Base-by-base conservation (phyloP, 805 yeast genomes). In the Myxozyma neotropica region DNA sequence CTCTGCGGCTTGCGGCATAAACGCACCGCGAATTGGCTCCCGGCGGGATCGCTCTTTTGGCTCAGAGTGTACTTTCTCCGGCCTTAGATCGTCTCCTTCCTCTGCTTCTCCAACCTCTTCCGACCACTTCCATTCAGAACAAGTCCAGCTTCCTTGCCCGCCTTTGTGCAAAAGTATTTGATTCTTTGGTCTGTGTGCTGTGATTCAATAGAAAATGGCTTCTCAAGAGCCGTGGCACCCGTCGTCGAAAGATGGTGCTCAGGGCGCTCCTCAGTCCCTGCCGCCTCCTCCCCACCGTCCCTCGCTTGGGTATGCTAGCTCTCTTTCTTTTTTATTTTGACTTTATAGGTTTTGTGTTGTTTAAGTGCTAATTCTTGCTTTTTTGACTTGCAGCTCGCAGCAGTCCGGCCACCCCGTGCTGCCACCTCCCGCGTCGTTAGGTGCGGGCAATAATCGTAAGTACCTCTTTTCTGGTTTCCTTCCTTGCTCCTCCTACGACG, bases 351-450 rank as follows among this genome's bases (percentile, higher is more conserved):
- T 17, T 15, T 39, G 12, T 49, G 33, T 36, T 49, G 21, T n/a
- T n/a, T n/a, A 8, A 19, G n/a, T n/a, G 26, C 57, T 54, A 33
- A 53, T 35, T 26, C 21, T 6, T 21, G 17, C n/a, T 12, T 52
- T 44, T 21, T 15, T n/a, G 35, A 13, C 24, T 33, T 42, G 23
- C 49, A 65, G 68, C 36, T 23, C 63, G 50, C 72, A 68, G 48
- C 70, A 62, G 23, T 43, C 61, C 42, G 71, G 70, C n/a, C 74
- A 57, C 49, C 73, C 74, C n/a, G 71, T 70, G 40, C 64, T 73
- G 27, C 74, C 74, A 17, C 73, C 74, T 4, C 74, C 74, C 12
- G 58, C 69, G 40, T 61, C 68, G 8, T 57, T 71, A 58, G 66
- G 68, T 62, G 56, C 63, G 23, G 63, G 58, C 44, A 62, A 57